Evolutionary conservation across 371 early-diverging fungal species (phyloP), one percentile per base, ranked within the genome.

Genomic region (Scutellospora calospora): DNA sequence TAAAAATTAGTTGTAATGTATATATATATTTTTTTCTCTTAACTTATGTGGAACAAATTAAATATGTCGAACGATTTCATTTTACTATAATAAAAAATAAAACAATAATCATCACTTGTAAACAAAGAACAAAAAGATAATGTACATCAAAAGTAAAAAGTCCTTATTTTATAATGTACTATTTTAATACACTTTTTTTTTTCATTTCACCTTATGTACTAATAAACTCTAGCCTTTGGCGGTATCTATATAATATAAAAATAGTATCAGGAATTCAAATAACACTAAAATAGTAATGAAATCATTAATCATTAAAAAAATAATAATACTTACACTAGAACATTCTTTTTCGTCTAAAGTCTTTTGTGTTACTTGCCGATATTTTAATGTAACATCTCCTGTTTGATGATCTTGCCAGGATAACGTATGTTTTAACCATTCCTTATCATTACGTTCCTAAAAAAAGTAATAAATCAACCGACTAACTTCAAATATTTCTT

Each of bases 371-470:
- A 98, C 98, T 22, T 85, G 85, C 81, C 99, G 94, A 90, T 99
- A 98, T 76, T 87, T 87, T 65, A 98, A 89, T 83, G 87, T 91
- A 63, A 96, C 93, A 62, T 92, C 89, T 77, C 93, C 93, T 54
- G 94, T 93, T 80, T 93, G 88, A 82, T 93, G 94, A 85, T 95
- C 89, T 90, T 97, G 95, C 91, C 93, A 97, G 73, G 98, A 96
- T 69, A 98, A 90, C 62, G 98, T 97, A 90, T 98, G 99, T 93
- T 98, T 98, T 97, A 97, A 97, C 98, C 98, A 98, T 85, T 96
- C 90, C 78, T 87, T 87, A 86, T 98, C 98, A 87, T 98, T 94
- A 86, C 98, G 95, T 5, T 91, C 91, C 84, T 85, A 82, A 20
- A 14, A 31, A n/a, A 33, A 57, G 9, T 1, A 76, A 49, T 55